Conservation (phyloP, 768 basidiomycete genomes). For the Mycena pura region DNA sequence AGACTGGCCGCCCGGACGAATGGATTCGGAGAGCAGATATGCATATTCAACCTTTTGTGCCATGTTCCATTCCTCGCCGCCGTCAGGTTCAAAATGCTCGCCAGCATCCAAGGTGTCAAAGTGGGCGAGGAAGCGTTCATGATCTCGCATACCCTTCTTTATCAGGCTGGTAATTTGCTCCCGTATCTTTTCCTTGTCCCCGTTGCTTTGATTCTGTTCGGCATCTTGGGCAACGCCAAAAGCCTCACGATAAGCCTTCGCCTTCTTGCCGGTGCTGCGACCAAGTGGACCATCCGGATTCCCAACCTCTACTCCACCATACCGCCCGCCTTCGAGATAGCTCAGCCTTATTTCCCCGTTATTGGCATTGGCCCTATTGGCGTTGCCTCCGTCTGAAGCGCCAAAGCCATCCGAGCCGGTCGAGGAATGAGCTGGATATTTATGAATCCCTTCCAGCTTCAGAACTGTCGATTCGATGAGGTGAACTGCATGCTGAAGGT, state of each 20-base stretch:
- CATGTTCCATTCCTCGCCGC: conserved; percentile 43
- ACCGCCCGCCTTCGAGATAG: conserved; percentile 75
- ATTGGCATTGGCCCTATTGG: conserved; percentile 46
- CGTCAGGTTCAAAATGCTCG: conserved; percentile 39
- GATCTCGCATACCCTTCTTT: conserved; percentile 82
- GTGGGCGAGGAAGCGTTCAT: conserved; percentile 82
- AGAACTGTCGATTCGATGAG: conserved; percentile 78
- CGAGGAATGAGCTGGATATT: conserved; percentile 47
- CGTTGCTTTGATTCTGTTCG: not conserved
- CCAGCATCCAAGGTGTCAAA: conserved; percentile 76
- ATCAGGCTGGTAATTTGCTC: conserved; percentile 66
- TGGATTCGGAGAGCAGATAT: conserved; percentile 69
- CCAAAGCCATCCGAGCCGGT: conserved; percentile 14
- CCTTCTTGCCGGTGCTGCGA: conserved; percentile 60
- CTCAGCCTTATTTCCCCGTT: conserved; percentile 80
- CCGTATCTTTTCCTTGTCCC: conserved; percentile 53
- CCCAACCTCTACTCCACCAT: conserved; percentile 87
- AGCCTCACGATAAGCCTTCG: conserved; percentile 64
- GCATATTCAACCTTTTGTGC: conserved; percentile 68
- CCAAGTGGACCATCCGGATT: conserved; percentile 83
- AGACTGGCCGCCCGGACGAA: conserved; percentile 64
- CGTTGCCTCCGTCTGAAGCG: conserved; percentile 4
- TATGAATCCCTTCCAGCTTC: conserved; percentile 71
- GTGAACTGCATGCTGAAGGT: conserved; percentile 78
- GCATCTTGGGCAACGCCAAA: conserved; percentile 45